Evolutionary conservation across 805 yeast genomes (phyloP).

Genomic region (Candida insectalens): DNA sequence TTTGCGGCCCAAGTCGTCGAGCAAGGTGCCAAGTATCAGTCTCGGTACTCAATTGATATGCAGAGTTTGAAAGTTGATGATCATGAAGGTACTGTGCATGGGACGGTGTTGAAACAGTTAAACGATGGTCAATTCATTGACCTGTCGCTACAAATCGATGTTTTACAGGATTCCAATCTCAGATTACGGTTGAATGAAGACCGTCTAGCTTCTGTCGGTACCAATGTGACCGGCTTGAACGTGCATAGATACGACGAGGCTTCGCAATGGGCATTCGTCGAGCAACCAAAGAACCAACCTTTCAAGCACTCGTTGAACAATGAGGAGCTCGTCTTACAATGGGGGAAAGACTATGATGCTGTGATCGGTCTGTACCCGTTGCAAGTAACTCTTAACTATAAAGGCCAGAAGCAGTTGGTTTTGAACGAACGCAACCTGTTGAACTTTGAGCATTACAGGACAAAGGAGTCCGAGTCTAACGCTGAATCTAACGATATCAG

Average conservation of each 20-base stretch:
- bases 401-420: constrained; percentile 37
- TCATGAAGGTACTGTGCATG: constrained; percentile 28
- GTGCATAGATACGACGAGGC: constrained; percentile 51
- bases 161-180: constrained; percentile 49
- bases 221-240: constrained; percentile 3
- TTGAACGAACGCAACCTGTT: constrained; percentile 64
- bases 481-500: constrained; percentile 30
- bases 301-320: constrained; percentile 14
- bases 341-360: constrained; percentile 35
- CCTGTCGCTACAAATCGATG: constrained; percentile 48
- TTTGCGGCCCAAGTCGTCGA: constrained; percentile 38
- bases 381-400: constrained; percentile 35
- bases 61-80: constrained; percentile 22
- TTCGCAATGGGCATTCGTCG: constrained; percentile 44
- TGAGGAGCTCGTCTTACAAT: constrained; percentile 17
- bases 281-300: constrained; percentile 13
- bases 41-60: constrained; percentile 33
- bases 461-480: constrained; percentile 28
- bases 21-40: constrained; percentile 15
- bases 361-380: constrained; percentile 39
- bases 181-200: constrained; percentile 62
- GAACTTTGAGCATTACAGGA: constrained; percentile 77
- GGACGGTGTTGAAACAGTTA: constrained; percentile 36
- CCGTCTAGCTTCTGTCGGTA: constrained; percentile 13
- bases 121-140: constrained; percentile 28